A percentile compares a stretch with the other conserved stretches of the same genome.
Conservation (phyloP, 2,329 filamentous ascomycete genomes). For the Colletotrichum sp. region DNA sequence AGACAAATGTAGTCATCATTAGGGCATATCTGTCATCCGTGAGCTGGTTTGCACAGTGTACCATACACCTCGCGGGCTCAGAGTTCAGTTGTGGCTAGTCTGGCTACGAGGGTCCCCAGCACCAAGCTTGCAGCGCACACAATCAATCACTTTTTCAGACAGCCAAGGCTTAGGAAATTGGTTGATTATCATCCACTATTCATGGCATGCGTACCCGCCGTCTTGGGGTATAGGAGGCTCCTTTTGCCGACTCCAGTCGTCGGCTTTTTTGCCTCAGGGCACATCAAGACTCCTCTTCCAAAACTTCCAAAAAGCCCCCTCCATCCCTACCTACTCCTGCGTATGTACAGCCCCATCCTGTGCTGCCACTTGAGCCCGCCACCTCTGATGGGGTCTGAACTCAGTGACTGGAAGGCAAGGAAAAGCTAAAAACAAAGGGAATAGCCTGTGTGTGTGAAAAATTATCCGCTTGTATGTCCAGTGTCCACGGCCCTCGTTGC, state of each 20-base stretch:
- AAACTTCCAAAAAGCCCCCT: neutral
- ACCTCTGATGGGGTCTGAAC: neutral
- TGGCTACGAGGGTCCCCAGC: neutral
- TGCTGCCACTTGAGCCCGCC: neutral
- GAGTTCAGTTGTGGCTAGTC: neutral
- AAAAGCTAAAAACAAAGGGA: conserved; percentile 13
- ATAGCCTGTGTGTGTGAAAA: conserved; percentile 8
- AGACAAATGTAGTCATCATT: neutral
- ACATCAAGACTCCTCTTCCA: conserved; percentile 5
- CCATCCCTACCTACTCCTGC: neutral
- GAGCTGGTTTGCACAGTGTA: neutral
- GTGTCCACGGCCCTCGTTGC: neutral
- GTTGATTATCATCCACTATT: conserved; percentile 16
- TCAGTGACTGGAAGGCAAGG: neutral
- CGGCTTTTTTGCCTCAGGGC: conserved; percentile 8
- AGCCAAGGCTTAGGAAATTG: neutral
- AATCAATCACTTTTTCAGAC: neutral
- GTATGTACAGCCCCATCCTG: neutral
- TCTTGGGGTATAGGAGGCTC: neutral
- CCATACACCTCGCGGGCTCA: neutral
- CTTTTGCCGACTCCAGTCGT: conserved; percentile 15
- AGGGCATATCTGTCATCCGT: neutral
- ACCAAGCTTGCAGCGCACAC: neutral
- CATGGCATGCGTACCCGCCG: neutral
- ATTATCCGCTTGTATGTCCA: conserved; percentile 21